Percentiles rank a stretch among this genome's conserved stretches.
These are phyloP conservation scores for Alectoria sarmentosa DNA, from an alignment of 495 filamentous ascomycete genomes.

Conservation along the genomic window DNA sequence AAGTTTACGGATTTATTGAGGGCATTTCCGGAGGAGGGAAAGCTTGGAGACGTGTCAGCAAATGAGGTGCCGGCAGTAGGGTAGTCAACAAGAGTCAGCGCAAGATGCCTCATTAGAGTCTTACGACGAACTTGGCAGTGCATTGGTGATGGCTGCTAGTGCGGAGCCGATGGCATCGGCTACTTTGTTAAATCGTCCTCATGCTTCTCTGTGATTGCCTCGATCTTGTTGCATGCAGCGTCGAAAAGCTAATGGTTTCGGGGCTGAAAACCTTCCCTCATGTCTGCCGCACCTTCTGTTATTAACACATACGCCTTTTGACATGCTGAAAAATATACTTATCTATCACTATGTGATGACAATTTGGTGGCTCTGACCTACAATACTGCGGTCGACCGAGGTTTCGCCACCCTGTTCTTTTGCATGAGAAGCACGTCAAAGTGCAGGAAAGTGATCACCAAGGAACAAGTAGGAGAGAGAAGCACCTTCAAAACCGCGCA, in stretches of 20 bases:
- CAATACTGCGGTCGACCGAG: no score
- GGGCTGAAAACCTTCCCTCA: neutral
- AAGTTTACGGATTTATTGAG: conserved; percentile 42
- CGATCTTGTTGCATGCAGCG: neutral
- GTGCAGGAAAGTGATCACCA: no score
- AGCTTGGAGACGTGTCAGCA: neutral
- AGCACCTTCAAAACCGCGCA: no score
- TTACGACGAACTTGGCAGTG: neutral
- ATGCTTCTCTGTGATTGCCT: neutral
- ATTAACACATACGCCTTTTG: neutral
- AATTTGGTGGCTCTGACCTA: no score
- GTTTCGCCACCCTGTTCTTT: no score
- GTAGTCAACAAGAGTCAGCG: neutral
- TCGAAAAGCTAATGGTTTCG: neutral
- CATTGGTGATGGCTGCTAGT: neutral
- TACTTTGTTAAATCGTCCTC: neutral
- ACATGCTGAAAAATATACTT: no score
- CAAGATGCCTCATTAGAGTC: neutral
- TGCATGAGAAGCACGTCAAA: no score
- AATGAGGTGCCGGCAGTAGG: neutral
- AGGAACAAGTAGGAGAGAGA: no score
- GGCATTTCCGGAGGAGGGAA: conserved; percentile 35
- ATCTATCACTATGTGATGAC: no score
- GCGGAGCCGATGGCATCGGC: neutral
- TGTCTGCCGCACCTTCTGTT: neutral